A percentile compares a stretch with the other conserved stretches of the same genome.
Conservation (phyloP, 2,329 filamentous ascomycete genomes). For the Hypoxylon sp. region DNA sequence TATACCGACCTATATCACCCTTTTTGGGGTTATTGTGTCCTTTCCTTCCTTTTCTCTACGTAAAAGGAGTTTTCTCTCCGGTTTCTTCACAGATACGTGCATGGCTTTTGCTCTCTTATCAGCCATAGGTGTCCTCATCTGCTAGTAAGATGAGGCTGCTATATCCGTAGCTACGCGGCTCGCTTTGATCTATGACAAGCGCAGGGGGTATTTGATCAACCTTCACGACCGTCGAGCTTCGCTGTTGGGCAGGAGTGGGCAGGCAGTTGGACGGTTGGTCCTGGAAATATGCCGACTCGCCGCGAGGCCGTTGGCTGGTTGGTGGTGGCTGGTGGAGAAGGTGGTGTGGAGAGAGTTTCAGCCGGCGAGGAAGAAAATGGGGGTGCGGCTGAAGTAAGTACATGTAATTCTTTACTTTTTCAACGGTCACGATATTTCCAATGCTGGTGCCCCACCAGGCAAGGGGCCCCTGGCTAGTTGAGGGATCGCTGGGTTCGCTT, state of each 20-base stretch:
- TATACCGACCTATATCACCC: neutral
- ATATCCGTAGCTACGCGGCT: neutral
- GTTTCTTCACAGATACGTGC: neutral
- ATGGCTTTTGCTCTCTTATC: neutral
- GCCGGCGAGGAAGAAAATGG: slow-evolving; percentile 21
- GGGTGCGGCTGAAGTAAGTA: slow-evolving; percentile 35
- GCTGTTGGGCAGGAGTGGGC: neutral
- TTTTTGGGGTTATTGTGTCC: neutral
- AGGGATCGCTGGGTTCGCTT: slow-evolving; percentile 33
- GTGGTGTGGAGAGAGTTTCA: slow-evolving; percentile 23
- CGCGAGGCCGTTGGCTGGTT: slow-evolving; percentile 8
- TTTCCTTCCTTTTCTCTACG: neutral
- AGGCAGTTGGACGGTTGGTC: neutral
- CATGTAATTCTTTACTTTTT: slow-evolving; percentile 7
- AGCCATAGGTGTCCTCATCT: neutral
- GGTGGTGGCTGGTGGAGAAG: slow-evolving; percentile 18
- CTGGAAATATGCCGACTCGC: slow-evolving; percentile 34
- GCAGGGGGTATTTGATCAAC: neutral
- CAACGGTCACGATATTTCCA: slow-evolving; percentile 32
- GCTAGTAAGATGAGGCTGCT: neutral
- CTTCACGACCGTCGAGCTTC: neutral
- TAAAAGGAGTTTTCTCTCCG: neutral
- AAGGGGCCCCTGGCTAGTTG: slow-evolving; percentile 17
- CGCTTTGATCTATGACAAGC: neutral
- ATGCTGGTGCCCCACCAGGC: slow-evolving; percentile 5